Percentiles rank a stretch among this genome's conserved stretches.
Conservation (phyloP, 164 flowering plant genomes). For the Brasenia schreberi region DNA sequence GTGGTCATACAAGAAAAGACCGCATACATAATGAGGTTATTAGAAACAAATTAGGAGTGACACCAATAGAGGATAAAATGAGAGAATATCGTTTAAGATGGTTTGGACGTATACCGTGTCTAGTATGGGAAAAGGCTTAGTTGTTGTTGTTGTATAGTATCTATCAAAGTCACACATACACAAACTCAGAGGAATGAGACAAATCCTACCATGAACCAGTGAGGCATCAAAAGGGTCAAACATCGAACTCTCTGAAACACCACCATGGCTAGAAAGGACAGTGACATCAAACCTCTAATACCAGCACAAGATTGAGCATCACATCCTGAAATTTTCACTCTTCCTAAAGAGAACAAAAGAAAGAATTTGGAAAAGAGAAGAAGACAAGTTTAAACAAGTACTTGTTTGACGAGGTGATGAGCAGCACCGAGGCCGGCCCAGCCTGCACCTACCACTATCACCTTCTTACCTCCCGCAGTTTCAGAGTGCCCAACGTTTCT, state of each 20-base stretch:
- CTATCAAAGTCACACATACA: no score
- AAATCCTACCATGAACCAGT: not conserved
- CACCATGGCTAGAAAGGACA: conserved; percentile 26
- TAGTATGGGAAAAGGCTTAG: no score
- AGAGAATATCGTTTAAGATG: no score
- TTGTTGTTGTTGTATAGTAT: no score
- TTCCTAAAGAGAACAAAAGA: not conserved
- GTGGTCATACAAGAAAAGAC: no score
- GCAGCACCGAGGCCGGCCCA: conserved; percentile 68
- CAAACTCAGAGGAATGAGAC: not conserved
- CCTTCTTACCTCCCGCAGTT: conserved; percentile 28
- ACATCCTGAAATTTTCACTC: not conserved
- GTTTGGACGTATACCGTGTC: no score
- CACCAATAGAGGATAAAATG: no score
- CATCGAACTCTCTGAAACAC: not conserved
- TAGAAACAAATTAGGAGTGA: no score
- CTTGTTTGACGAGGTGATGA: conserved; percentile 60
- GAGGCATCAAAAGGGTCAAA: not conserved
- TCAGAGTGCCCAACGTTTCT: conserved; percentile 16
- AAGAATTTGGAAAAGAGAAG: not conserved
- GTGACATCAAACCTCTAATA: conserved; percentile 51
- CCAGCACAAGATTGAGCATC: conserved; percentile 1
- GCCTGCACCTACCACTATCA: conserved; percentile 45
- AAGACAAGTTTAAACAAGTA: conserved; percentile 4
- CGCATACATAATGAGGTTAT: no score